Base-by-base conservation (phyloP, 495 filamentous ascomycete genomes). In the Podospora sp. region DNA sequence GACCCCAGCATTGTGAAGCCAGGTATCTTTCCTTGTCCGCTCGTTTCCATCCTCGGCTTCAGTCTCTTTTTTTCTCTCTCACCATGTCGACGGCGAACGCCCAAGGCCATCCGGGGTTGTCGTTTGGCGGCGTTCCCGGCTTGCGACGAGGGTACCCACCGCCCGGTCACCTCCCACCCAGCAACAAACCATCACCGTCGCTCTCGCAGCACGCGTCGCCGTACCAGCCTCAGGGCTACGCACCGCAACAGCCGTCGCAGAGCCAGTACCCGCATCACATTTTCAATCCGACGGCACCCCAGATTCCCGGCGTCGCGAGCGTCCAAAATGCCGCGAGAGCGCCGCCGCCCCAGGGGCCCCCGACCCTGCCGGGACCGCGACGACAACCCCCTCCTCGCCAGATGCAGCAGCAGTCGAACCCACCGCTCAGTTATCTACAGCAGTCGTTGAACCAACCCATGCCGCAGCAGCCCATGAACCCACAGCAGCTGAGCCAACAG, bases 141-240 rank as follows among this genome's bases (percentile, higher is more conserved):
- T 21, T 71, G 55, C 66, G 73, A 26, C 73, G 69, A 55, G 67
- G 62, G 56, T 78, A 71, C 65, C 74, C 71, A 65, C 73, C 46
- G 12, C 46, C 78, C 50, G 73, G 78, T 26, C 81, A 69, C 67
- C 69, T 78, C 67, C 58, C 80, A 68, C 62, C 77, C 75, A 21
- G 26, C 52, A 78, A 75, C 63, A 82, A 82, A 75, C 76, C 80
- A 22, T 77, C 80, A 60, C 76, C 79, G 33, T 76, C 80, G 56
- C 77, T 79, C 29, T 68, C 76, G 36, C 78, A 79, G 55, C 78
- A 79, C 66, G 75, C 78, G 68, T 78, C 79, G 9, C 77, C 81
- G n/a, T 82, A 81, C 64, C 76, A 68, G 62, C 58, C 77, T 5
- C 75, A 79, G 62, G 69, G 77, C 63, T 80, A 80, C 70, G 53